Base-by-base conservation (phyloP, 2,329 filamentous ascomycete species). In the Penicillium expansum region DNA sequence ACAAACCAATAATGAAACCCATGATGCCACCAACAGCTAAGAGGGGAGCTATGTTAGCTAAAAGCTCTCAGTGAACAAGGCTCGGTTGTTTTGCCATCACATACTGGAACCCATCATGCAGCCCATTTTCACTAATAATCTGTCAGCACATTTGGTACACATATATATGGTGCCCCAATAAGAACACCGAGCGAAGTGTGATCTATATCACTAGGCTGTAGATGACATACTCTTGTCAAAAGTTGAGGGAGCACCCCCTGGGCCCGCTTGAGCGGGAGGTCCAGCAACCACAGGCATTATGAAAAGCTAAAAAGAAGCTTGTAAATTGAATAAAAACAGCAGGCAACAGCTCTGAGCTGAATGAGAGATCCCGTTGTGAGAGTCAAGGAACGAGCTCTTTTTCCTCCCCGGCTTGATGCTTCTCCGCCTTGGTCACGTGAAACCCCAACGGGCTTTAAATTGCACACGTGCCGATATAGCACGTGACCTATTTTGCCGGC, bases 101-200 rank as follows among this genome's bases (percentile, higher is more conserved):
- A 70, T 89, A 97, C 93, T 95, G 74, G 92, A 91, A 67, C 94
- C 94, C 92, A 97, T 97, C 88, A 99, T 88, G 62, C 90, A 92
- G 68, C 94, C 94, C 92, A 97, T 97, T 82, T 96, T 97, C 76
- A 92, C 92, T 96, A 74, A 67, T 62, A 48, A 56, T 39, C 37
- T 29, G 74, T 79, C 70, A 72, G 68, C 47, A 57, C 52, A 58
- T 52, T 33, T 37, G 3, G 4, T 27, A 7, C 18, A 30, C 2
- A 24, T 22, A 13, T 5, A 20, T 35, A n/a, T n/a, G 6, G 16
- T 7, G 10, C 4, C 9, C 14, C 7, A 16, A 27, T 11, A 42
- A 30, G 47, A 44, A 22, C 47, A 55, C 32, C n/a, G 24, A n/a
- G 41, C 39, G n/a, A 16, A 35, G 18, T 35, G 29, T 29, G 45